Evolutionary conservation across 2,329 filamentous ascomycete species (phyloP), one percentile per base, ranked within the genome.

Genomic region (Trichoderma sp.): DNA sequence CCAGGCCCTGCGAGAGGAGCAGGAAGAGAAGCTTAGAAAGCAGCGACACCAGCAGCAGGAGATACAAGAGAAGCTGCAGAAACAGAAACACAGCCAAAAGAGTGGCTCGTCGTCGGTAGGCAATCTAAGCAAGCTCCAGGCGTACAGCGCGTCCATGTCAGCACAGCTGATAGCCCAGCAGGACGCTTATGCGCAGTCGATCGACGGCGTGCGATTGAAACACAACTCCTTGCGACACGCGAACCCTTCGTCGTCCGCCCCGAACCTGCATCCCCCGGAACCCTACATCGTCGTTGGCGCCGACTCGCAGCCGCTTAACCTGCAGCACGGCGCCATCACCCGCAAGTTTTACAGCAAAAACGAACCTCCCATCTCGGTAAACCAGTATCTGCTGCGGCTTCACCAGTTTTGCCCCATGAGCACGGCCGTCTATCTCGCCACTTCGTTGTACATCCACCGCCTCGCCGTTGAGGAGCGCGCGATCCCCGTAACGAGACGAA

Each of bases 321-420:
- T 93, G 39, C 95, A 98, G 79, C 92, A 96, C 78, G 91, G 90
- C 73, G 92, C 94, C 74, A 93, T 98, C 74, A 94, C 93, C 20
- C 90, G 94, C 75, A 96, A 96, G 77, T 99, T 99, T 82, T 97
- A 96, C 84, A 95, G 92, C 74, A 97, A 96, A 80, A 89, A 90
- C 65, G 90, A 94, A 17, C 95, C 96, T 23, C 91, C 92, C 12
- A 95, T 98, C 75, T 87, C 90, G 43, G 87, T 98, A 61, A 89
- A 92, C 77, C 92, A 96, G 74, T 99, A 98, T 79, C 88, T 98
- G 28, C 85, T 91, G 77, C 92, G 95, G 17, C 88, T 98, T 72
- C 95, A 98, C 82, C 90, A 90, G 71, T 98, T 92, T 83, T 98
- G 95, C 78, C 95, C 96, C 4, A 94, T 97, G 88, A 97, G 93